Base-by-base conservation (phyloP, 2,329 filamentous ascomycete genomes). In the Trichoderma semiorbis region DNA sequence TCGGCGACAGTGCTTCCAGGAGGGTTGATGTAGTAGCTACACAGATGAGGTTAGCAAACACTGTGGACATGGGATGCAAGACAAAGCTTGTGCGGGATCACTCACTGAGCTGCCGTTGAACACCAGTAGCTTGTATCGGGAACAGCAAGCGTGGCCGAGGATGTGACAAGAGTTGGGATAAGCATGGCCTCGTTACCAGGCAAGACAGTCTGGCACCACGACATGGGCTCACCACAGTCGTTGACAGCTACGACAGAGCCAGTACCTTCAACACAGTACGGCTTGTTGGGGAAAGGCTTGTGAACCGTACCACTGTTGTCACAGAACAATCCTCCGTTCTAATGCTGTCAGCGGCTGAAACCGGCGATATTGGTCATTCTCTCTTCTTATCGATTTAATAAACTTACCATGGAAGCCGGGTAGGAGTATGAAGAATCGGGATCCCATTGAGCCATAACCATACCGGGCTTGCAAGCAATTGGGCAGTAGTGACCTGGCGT, bases 151-250 rank as follows among this genome's bases (percentile, higher is more conserved):
- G 85, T 86, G n/a, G 85, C 84, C 11, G 79, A 80, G 73, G 84
- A 82, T 26, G 84, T 78, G 61, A 94, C 90, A 74, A 90, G 81
- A n/a, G 92, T 95, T 18, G 92, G 92, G 76, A 94, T 94, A 75
- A 94, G 84, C 92, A 95, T 95, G 73, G 91, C 91, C 83, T 95
- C 92, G 77, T 93, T 91, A 64, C 92, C 92, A 21, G 92, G 92
- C 73, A 94, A 82, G 16, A 94, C 91, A 5, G 92, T 95, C 81
- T 95, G 92, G 81, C 92, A 95, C 81, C 92, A 93, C 3, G 92
- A 89, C 69, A 94, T 87, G 16, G 85, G 78, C 43, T 84, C 82
- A 58, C 88, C 86, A 73, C 87, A 88, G 75, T 90, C 90, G 83
- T 94, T 95, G 73, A 89, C 84, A 43, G 87, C 92, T 71, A 85